Evolutionary conservation across 2,329 filamentous ascomycete genomes (phyloP).

Genomic region (Microdochium nivale): DNA sequence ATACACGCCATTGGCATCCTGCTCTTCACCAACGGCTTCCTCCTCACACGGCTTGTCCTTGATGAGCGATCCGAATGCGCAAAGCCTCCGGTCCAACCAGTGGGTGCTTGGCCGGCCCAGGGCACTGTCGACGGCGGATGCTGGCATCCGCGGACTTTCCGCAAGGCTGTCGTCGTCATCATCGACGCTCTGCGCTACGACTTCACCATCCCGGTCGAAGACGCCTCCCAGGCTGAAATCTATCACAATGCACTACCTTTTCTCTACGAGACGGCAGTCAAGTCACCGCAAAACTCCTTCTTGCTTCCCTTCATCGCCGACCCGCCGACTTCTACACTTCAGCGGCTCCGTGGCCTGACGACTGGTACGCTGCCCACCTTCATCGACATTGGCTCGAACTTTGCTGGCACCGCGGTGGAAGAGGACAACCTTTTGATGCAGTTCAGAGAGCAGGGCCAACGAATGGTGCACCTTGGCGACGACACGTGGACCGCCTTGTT

Average conservation of each 20-base stretch:
- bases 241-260: conserved; percentile 88
- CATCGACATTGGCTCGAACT: conserved; percentile 88
- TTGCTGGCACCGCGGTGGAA: conserved; percentile 88
- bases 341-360: conserved; percentile 86
- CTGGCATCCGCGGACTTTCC: conserved; percentile 92
- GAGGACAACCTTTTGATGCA: conserved; percentile 75
- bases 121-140: conserved; percentile 58
- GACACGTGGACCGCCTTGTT: conserved; percentile 96
- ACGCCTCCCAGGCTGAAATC: conserved; percentile 42
- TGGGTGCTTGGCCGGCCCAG: conserved; percentile 30
- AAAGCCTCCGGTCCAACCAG: conserved; percentile 54
- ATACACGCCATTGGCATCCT: conserved; percentile 77
- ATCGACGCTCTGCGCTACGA: conserved; percentile 95
- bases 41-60: conserved; percentile 76
- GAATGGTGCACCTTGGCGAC: conserved; percentile 89
- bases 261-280: conserved; percentile 71
- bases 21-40: conserved; percentile 91
- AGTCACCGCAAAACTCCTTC: conserved; percentile 73
- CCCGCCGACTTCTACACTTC: conserved; percentile 86
- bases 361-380: conserved; percentile 94
- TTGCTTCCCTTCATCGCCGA: conserved; percentile 94
- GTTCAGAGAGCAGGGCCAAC: conserved; percentile 55
- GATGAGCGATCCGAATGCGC: conserved; percentile 67
- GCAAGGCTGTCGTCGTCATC: conserved; percentile 82
- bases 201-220: conserved; percentile 75